Evolutionary conservation across 1,284 basidiomycete species (phyloP).

Genomic region (Malassezia furfur): DNA sequence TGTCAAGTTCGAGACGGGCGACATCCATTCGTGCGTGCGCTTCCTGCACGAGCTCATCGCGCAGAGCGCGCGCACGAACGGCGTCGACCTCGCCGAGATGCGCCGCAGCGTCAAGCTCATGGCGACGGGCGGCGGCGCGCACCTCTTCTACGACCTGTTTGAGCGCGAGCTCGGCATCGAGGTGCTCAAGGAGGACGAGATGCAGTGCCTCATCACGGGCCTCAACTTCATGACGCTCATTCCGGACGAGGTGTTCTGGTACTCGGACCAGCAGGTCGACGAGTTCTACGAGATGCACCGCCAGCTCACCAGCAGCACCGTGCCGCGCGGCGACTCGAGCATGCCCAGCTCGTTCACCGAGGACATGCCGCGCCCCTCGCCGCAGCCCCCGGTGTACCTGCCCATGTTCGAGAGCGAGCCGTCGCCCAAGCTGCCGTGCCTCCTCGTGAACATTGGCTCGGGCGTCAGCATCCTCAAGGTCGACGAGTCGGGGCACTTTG

Average conservation of each 20-base stretch:
- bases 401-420: conserved; percentile 74
- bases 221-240: conserved; percentile 93
- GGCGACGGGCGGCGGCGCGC: conserved; percentile 94
- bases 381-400: conserved; percentile 78
- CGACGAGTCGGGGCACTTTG: conserved; percentile 85
- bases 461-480: conserved; percentile 97
- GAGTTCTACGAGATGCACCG: conserved; percentile 25
- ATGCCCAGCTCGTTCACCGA: conserved; percentile 14
- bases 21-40: conserved; percentile 68
- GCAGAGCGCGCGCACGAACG: conserved; percentile 75
- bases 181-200: conserved; percentile 83
- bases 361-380: conserved; percentile 73
- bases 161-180: conserved; percentile 68
- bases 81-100: conserved; percentile 83
- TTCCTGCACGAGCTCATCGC: conserved; percentile 83
- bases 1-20: conserved; percentile 87
- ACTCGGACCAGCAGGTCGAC: conserved; percentile 84
- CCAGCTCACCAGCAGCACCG: neutral
- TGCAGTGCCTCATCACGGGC: conserved; percentile 95
- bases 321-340: conserved; percentile 12
- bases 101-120: conserved; percentile 86
- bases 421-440: conserved; percentile 69
- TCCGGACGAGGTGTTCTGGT: conserved; percentile 96
- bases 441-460: conserved; percentile 95
- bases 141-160: conserved; percentile 82